Evolutionary conservation across 1,284 basidiomycete genomes (phyloP).

Genomic region (Volvariella volvacea): DNA sequence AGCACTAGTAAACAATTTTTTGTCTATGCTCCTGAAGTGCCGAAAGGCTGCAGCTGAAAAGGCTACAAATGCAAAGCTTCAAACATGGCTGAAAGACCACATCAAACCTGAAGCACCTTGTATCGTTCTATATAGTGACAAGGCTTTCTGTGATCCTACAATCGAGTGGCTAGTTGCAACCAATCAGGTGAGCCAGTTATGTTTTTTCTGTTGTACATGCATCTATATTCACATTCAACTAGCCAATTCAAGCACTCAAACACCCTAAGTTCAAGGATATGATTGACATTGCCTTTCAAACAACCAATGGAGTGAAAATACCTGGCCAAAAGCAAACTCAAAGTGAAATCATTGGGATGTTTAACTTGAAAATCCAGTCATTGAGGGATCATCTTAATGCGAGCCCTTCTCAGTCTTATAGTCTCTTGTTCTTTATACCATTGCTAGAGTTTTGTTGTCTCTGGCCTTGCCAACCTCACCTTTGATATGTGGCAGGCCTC

Average conservation of each 20-base stretch:
- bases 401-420: slow-evolving; percentile 10
- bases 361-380: slow-evolving; percentile 21
- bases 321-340: slow-evolving; percentile 18
- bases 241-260: slow-evolving; percentile 24
- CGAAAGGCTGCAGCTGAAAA: background rate
- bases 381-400: slow-evolving; percentile 22
- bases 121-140: slow-evolving; percentile 21
- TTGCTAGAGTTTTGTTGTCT: slow-evolving; percentile 18
- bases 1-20: slow-evolving; percentile 3
- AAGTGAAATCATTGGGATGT: slow-evolving; percentile 23
- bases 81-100: background rate
- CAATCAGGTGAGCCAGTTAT: slow-evolving; percentile 23
- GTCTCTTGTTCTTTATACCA: slow-evolving; percentile 1
- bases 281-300: slow-evolving; percentile 21
- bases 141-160: slow-evolving; percentile 19
- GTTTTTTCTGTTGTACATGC: background rate
- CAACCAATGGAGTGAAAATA: slow-evolving; percentile 20
- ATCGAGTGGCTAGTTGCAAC: slow-evolving; percentile 30
- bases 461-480: slow-evolving; percentile 23
- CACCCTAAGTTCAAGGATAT: slow-evolving; percentile 23
- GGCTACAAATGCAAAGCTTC: background rate
- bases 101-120: background rate
- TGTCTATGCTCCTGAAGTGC: slow-evolving; percentile 7
- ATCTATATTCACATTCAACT: slow-evolving; percentile 1
- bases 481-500: slow-evolving; percentile 27